Evolutionary conservation across 768 basidiomycete genomes (phyloP), one percentile per base, ranked within the genome.

Genomic region (Agrocybe chaxingu): DNA sequence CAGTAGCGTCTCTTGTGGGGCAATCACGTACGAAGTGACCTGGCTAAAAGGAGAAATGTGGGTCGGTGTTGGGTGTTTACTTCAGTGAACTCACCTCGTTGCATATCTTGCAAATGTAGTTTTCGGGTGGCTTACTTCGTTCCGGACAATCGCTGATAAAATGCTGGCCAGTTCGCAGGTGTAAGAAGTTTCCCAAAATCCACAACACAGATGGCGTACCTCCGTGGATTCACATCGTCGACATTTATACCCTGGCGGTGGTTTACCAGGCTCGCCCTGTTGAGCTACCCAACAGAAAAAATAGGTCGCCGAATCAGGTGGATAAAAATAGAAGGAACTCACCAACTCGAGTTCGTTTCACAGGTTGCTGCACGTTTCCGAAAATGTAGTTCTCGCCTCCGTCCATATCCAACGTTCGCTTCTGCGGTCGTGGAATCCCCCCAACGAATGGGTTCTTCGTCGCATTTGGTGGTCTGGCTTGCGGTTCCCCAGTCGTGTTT

Each of bases 1-100:
- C 91, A 3, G 80, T 72, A 18, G 83, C 83, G 57, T 88, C 77
- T 63, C 79, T 81, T 8, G 85, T 84, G 1, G 95, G 93, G 67
- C 93, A 96, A 63, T 96, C 92, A 34, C 89, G 85, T 48, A 96
- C 80, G 59, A 89, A 84, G 65, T 97, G 94, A 30, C 87, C 92
- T 35, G 86, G 75, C 81, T 91, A 57, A 4, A 31, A 34, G 42
- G 45, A 50, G 30, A 33, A 55, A 55, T 32, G 5, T 47, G 24
- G 38, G 38, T 44, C n/a, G 19, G 12, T 10, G 45, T 18, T 16
- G 54, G 40, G 6, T 19, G 11, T 16, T 1, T 11, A 8, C 5
- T 11, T 16, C 42, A 49, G 51, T 49, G 42, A 48, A 62, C 74
- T 52, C 51, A 88, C 89, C 37, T 75, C 80, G 56, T 82, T 80